phyloP scores from a whole-genome alignment of 805 yeast genomes.

The Cyberlindnera americana region DNA sequence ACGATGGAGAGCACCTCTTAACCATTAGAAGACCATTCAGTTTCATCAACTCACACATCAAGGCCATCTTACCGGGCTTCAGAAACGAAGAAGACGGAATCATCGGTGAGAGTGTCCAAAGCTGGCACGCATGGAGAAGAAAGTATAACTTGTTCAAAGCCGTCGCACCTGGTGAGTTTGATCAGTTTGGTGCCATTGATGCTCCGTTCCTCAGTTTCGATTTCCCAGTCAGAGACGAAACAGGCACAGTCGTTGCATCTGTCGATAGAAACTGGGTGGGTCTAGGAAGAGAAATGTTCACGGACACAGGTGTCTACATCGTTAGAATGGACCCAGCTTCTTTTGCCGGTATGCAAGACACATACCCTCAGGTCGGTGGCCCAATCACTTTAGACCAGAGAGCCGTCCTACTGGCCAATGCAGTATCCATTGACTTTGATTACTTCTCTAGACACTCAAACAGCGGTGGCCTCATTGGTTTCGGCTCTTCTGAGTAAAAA shows the following conservation, averaged over 20 bases:
- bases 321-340: slow-evolving; percentile 76
- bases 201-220: slow-evolving; percentile 84
- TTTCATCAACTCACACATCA: slow-evolving; percentile 84
- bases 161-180: slow-evolving; percentile 37
- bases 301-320: slow-evolving; percentile 92
- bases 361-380: slow-evolving; percentile 48
- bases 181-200: slow-evolving; percentile 85
- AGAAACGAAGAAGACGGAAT: slow-evolving; percentile 41
- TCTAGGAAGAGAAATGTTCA: slow-evolving; percentile 83
- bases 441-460: slow-evolving; percentile 88
- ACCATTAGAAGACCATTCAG: slow-evolving; percentile 82
- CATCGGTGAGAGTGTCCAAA: slow-evolving; percentile 85
- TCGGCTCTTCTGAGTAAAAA: slow-evolving; percentile 12
- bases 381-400: slow-evolving; percentile 71
- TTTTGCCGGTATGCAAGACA: slow-evolving; percentile 53
- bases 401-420: slow-evolving; percentile 81
- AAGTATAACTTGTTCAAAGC: slow-evolving; percentile 72
- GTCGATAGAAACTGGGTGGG: slow-evolving; percentile 97
- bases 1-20: slow-evolving; percentile 53
- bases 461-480: slow-evolving; percentile 36
- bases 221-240: slow-evolving; percentile 67
- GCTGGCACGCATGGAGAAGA: slow-evolving; percentile 95
- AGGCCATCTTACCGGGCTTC: slow-evolving; percentile 58
- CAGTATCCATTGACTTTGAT: slow-evolving; percentile 92
- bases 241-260: slow-evolving; percentile 59